phyloP scores from a whole-genome alignment of 177 flowering plant genomes.

The Telopea speciosissima region DNA sequence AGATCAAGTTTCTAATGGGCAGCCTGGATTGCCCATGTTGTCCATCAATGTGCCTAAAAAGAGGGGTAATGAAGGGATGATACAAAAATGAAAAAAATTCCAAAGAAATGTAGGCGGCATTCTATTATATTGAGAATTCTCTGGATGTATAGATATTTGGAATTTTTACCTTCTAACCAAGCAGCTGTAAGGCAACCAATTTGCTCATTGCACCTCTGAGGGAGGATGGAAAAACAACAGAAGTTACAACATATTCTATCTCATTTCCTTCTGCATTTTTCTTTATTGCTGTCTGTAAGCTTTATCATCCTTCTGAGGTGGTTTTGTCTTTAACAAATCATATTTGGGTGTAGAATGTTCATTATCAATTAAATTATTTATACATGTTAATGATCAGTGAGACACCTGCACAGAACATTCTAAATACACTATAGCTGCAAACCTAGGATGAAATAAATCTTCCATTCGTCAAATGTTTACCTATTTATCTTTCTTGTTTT shows the following conservation, averaged over 20 bases:
- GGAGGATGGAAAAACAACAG: not conserved
- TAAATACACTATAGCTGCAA: not conserved
- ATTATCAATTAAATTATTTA: no score
- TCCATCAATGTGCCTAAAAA: not conserved
- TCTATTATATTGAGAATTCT: not conserved
- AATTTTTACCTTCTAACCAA: not conserved
- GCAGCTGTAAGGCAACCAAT: not conserved
- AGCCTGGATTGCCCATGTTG: not conserved
- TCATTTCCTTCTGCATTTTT: not conserved
- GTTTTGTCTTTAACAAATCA: not conserved
- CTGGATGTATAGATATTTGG: not conserved
- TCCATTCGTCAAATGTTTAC: not conserved
- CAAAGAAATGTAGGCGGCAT: not conserved
- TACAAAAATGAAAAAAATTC: no score
- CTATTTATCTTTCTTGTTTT: no score
- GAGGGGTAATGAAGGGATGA: no score
- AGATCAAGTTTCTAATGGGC: not conserved
- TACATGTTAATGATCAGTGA: not conserved
- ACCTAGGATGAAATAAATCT: not conserved
- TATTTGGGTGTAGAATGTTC: no score
- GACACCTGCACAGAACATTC: not conserved
- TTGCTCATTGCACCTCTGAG: not conserved
- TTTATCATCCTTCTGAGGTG: no score
- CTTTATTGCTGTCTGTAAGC: no score
- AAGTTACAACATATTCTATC: not conserved